Conservation (phyloP, 164 flowering plant genomes). For the Berberis vulgaris region DNA sequence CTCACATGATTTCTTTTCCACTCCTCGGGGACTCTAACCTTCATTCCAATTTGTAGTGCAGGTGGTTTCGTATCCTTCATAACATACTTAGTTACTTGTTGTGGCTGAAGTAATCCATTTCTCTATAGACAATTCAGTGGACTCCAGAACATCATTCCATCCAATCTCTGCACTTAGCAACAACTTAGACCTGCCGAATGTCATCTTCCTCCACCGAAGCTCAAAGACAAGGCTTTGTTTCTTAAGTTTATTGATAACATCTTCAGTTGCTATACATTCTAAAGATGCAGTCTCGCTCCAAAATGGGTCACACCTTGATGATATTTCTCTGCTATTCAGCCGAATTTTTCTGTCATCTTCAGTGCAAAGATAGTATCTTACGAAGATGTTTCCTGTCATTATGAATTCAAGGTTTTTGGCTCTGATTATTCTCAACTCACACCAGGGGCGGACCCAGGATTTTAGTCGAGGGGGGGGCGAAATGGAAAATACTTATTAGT, state of each 20-base stretch:
- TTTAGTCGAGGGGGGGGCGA: too few species aligned
- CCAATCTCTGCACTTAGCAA: slow-evolving; percentile 47
- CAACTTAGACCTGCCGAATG: slow-evolving; percentile 28
- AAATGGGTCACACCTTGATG: slow-evolving; percentile 18
- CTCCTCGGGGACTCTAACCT: background rate
- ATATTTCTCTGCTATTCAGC: slow-evolving; percentile 37
- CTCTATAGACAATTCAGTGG: slow-evolving; percentile 34
- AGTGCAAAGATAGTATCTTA: slow-evolving; percentile 33
- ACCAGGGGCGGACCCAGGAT: too few species aligned
- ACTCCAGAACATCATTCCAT: slow-evolving; percentile 45
- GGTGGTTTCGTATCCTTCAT: slow-evolving; percentile 15
- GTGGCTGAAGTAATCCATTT: slow-evolving; percentile 26
- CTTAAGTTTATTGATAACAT: slow-evolving; percentile 25
- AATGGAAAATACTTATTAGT: too few species aligned
- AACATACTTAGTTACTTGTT: background rate
- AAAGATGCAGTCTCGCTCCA: slow-evolving; percentile 48
- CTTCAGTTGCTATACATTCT: slow-evolving; percentile 33
- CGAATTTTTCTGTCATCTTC: slow-evolving; percentile 33
- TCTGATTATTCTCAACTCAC: slow-evolving; percentile 6
- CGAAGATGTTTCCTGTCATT: slow-evolving; percentile 1
- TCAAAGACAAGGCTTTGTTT: slow-evolving; percentile 43
- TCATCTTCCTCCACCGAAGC: slow-evolving; percentile 39
- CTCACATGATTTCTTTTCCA: background rate
- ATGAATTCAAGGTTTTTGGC: slow-evolving; percentile 3
- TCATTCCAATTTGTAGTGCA: slow-evolving; percentile 16